Percentiles rank a stretch among this genome's conserved stretches.
Conservation (phyloP, 2,329 filamentous ascomycete species). For the Xylaria hypoxylon region DNA sequence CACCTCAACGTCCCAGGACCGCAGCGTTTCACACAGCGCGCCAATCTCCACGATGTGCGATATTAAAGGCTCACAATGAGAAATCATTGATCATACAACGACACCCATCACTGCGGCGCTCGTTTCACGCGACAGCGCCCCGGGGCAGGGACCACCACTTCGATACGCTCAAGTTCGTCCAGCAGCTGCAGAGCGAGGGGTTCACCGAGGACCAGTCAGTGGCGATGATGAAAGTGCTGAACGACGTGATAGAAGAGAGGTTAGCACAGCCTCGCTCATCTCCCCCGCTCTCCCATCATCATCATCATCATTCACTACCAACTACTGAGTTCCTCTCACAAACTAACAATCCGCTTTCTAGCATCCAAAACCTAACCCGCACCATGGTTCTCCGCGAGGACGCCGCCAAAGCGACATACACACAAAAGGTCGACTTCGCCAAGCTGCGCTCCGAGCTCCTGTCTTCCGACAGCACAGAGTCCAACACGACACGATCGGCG, state of each 20-base stretch:
- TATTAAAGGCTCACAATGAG: conserved; percentile 14
- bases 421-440: conserved; percentile 96
- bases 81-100: conserved; percentile 44
- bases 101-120: conserved; percentile 53
- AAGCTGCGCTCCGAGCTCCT: conserved; percentile 95
- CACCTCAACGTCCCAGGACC: conserved; percentile 40
- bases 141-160: conserved; percentile 88
- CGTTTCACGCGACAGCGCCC: conserved; percentile 76
- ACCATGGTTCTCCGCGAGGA: conserved; percentile 99
- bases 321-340: conserved; percentile 6
- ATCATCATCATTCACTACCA: no score
- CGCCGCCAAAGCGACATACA: conserved; percentile 81
- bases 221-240: conserved; percentile 98
- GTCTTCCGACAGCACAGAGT: conserved; percentile 90
- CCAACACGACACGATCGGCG: conserved; percentile 85
- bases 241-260: conserved; percentile 97
- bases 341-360: conserved; percentile 48
- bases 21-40: conserved; percentile 46
- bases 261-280: conserved; percentile 47
- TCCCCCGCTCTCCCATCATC: not conserved
- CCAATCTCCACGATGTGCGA: conserved; percentile 30
- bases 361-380: conserved; percentile 95
- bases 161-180: conserved; percentile 97
- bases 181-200: conserved; percentile 87
- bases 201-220: conserved; percentile 96